Conservation (phyloP, 345 rosid species). For the Geranium brycei region DNA sequence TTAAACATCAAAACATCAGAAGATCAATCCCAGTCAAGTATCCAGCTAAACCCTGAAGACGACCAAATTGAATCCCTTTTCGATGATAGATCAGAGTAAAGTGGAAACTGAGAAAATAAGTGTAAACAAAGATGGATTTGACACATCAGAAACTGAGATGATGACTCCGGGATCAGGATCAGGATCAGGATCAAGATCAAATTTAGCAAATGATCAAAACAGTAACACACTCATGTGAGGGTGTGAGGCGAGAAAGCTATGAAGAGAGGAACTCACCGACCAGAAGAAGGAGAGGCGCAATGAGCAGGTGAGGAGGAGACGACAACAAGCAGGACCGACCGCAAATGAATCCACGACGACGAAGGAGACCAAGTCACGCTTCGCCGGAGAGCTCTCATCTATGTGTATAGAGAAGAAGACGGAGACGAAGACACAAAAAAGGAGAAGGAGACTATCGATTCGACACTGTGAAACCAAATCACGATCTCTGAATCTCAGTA, state of each 20-base stretch:
- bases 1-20: too few relatives aligned
- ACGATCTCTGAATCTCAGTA: background rate
- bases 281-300: constrained; percentile 56
- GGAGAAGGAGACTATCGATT: background rate
- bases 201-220: too few relatives aligned
- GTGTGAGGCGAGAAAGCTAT: background rate
- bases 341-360: constrained; percentile 79
- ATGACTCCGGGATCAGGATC: constrained; percentile 19
- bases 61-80: too few relatives aligned
- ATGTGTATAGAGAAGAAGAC: background rate
- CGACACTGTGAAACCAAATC: background rate
- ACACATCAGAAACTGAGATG: too few relatives aligned
- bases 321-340: constrained; percentile 69
- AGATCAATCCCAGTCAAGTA: too few relatives aligned
- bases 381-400: constrained; percentile 79
- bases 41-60: too few relatives aligned
- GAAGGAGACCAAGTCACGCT: constrained; percentile 56
- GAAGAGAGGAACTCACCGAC: constrained; percentile 49
- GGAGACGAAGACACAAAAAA: background rate
- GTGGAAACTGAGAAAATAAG: too few relatives aligned
- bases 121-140: too few relatives aligned
- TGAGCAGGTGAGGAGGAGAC: constrained; percentile 65
- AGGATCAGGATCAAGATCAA: constrained; percentile 22
- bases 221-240: background rate
- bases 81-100: too few relatives aligned